Evolutionary conservation across 345 rosid species (phyloP).

Genomic region (Eucalyptus paniculata): DNA sequence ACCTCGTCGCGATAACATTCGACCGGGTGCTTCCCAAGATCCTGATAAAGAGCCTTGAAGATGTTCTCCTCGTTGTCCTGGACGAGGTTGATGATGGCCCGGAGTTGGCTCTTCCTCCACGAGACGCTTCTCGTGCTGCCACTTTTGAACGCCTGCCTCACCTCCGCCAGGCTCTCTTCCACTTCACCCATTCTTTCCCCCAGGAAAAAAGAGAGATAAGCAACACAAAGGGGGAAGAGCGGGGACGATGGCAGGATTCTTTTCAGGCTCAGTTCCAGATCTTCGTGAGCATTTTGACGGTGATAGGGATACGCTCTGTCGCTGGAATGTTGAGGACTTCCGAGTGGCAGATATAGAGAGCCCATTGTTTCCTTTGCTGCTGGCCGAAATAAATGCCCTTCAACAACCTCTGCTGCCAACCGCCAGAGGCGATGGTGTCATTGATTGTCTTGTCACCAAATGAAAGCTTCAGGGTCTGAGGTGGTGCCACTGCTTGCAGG

Average conservation of each 20-base stretch:
- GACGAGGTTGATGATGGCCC: slow-evolving; percentile 39
- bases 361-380: neutral
- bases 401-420: neutral
- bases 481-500: neutral
- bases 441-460: neutral
- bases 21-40: slow-evolving; percentile 72
- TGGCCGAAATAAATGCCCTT: neutral
- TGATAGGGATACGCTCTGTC: neutral
- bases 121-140: slow-evolving; percentile 44
- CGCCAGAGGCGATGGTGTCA: neutral
- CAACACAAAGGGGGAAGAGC: neutral
- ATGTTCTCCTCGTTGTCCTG: slow-evolving; percentile 41
- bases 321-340: neutral
- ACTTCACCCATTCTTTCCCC: neutral
- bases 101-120: slow-evolving; percentile 77
- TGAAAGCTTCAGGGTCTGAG: neutral
- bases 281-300: neutral
- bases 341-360: neutral
- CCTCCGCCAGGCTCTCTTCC: slow-evolving; percentile 12
- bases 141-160: slow-evolving; percentile 37
- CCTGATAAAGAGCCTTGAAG: slow-evolving; percentile 40
- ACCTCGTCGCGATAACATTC: slow-evolving; percentile 81
- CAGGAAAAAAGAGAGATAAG: too few relatives aligned
- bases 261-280: neutral
- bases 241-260: neutral